phyloP scores from a whole-genome alignment of 2,329 filamentous ascomycete species.

The Cyphellophora europaea region DNA sequence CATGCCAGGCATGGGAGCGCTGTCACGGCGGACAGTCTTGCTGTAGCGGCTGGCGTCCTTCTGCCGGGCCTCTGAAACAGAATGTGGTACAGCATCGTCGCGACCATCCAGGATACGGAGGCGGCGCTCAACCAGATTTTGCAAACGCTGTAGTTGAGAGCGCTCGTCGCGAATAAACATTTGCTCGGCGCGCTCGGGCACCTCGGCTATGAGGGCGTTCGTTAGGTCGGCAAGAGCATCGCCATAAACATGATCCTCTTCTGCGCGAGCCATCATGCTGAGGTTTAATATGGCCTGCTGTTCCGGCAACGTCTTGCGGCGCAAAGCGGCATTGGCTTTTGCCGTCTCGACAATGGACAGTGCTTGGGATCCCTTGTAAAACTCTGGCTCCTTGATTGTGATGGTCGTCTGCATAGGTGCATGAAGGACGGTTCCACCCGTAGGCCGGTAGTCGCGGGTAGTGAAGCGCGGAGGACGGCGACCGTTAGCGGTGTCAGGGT shows the following conservation, averaged over 20 bases:
- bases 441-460: slow-evolving; percentile 10
- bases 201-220: slow-evolving; percentile 16
- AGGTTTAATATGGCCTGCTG: slow-evolving; percentile 16
- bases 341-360: slow-evolving; percentile 15
- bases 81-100: no score
- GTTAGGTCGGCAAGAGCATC: slow-evolving; percentile 15
- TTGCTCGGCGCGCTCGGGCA: slow-evolving; percentile 13
- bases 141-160: slow-evolving; percentile 12
- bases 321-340: slow-evolving; percentile 14
- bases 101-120: slow-evolving; percentile 8
- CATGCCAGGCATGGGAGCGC: no score
- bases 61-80: no score
- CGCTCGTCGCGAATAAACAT: slow-evolving; percentile 9
- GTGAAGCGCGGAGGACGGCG: slow-evolving; percentile 8
- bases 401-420: slow-evolving; percentile 18
- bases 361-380: slow-evolving; percentile 18
- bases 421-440: slow-evolving; percentile 9
- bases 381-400: slow-evolving; percentile 21
- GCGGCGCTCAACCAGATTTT: slow-evolving; percentile 12
- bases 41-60: no score
- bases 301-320: slow-evolving; percentile 15
- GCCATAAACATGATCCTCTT: slow-evolving; percentile 9
- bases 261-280: slow-evolving; percentile 12
- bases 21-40: no score
- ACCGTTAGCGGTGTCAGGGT: slow-evolving; percentile 8